phyloP scores from a whole-genome alignment of 169 alveolate species.

The Plasmodium falciparum region DNA sequence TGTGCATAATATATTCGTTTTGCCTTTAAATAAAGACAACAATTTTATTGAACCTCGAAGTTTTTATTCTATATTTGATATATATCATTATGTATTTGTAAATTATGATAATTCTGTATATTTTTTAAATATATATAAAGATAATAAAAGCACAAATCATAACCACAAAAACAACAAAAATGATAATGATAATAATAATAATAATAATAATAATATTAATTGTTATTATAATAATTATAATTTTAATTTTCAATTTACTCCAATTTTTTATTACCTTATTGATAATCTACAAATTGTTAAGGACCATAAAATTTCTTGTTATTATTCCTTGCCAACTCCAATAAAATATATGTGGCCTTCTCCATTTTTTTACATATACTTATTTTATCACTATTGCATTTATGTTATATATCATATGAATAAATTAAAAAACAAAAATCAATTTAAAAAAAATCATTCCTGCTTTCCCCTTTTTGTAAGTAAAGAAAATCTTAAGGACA shows the following conservation, averaged over 20 bases:
- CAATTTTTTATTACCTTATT: not conserved
- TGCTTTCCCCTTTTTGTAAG: not conserved
- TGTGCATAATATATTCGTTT: conserved; percentile 36
- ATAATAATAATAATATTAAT: not conserved
- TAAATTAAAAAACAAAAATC: not conserved
- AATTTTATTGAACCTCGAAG: conserved; percentile 31
- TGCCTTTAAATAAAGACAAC: conserved; percentile 65
- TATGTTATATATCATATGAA: conserved; percentile 32
- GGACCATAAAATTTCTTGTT: conserved; percentile 7
- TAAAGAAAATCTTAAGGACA: not conserved
- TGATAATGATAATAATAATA: too few species aligned
- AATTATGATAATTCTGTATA: conserved; percentile 68
- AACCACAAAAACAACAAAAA: too few species aligned
- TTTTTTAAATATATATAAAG: conserved; percentile 53
- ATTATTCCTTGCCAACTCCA: conserved; percentile 62
- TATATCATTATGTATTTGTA: conserved; percentile 57
- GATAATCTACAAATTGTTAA: conserved; percentile 48
- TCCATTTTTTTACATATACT: conserved; percentile 39
- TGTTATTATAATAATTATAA: conserved; percentile 17
- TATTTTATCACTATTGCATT: conserved; percentile 35
- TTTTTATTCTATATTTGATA: conserved; percentile 62
- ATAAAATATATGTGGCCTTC: conserved; percentile 72
- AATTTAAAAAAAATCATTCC: not conserved
- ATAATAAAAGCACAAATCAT: not conserved
- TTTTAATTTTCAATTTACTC: conserved; percentile 46